Conservation (phyloP, 495 filamentous ascomycete genomes). For the Xylaria telfairii region DNA sequence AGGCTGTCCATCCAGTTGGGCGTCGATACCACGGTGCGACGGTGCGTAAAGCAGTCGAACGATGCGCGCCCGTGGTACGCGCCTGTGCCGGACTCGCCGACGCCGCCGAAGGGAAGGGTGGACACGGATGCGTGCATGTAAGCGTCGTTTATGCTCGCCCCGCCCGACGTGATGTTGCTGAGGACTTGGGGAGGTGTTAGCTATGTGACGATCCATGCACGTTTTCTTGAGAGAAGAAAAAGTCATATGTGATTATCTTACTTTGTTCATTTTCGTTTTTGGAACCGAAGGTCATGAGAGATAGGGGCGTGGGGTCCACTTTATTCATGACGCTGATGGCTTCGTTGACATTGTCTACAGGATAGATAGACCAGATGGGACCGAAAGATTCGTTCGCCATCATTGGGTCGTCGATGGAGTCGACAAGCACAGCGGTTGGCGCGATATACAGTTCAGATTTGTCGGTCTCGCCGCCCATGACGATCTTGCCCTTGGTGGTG, state of each 20-base stretch:
- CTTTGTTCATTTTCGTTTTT: constrained; percentile 74
- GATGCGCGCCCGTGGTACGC: constrained; percentile 81
- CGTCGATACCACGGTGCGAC: constrained; percentile 74
- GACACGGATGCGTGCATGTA: constrained; percentile 79
- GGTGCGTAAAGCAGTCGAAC: constrained; percentile 87
- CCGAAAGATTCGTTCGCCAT: constrained; percentile 87
- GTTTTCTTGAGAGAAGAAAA: background rate
- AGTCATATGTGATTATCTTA: constrained; percentile 36
- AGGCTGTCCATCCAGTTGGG: constrained; percentile 82
- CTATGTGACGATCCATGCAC: constrained; percentile 9
- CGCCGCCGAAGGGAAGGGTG: constrained; percentile 86
- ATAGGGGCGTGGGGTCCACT: constrained; percentile 80
- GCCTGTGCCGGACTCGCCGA: constrained; percentile 84
- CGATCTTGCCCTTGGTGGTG: constrained; percentile 77
- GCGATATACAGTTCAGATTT: constrained; percentile 80
- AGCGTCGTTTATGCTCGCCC: constrained; percentile 81
- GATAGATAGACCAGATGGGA: constrained; percentile 80
- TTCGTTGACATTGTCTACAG: constrained; percentile 77
- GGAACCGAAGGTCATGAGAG: constrained; percentile 82
- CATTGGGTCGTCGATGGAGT: constrained; percentile 76
- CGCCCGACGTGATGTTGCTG: constrained; percentile 71
- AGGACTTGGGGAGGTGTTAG: constrained; percentile 53
- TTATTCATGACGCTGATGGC: constrained; percentile 77
- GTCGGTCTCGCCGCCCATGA: constrained; percentile 83
- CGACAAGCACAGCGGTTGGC: constrained; percentile 81